phyloP scores from a whole-genome alignment of 306 rosid species.

The Potentilla sterilis region DNA sequence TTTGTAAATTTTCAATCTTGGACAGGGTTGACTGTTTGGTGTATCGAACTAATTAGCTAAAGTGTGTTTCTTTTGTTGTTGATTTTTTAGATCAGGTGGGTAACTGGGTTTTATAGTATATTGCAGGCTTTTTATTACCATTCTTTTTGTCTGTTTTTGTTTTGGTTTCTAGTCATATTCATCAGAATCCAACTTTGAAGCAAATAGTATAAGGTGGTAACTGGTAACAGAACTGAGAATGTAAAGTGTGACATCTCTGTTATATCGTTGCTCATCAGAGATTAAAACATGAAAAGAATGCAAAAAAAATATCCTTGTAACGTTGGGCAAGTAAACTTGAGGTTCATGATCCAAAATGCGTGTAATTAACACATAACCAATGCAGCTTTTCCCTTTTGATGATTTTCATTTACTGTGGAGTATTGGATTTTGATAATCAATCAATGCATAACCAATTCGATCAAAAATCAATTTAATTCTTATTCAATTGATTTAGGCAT shows the following conservation, averaged over 20 bases:
- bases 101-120: neutral
- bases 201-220: neutral
- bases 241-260: neutral
- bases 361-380: neutral
- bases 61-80: neutral
- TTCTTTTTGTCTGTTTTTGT: neutral
- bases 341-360: neutral
- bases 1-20: neutral
- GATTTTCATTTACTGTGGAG: slow-evolving; percentile 1
- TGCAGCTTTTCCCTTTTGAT: neutral
- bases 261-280: too few species aligned
- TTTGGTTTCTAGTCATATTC: neutral
- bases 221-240: neutral
- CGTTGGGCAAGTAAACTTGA: neutral
- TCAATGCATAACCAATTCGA: neutral
- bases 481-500: neutral
- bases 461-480: neutral
- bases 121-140: neutral
- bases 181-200: neutral
- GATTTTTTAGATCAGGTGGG: neutral
- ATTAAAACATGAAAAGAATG: neutral
- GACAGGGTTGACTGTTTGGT: slow-evolving; percentile 6
- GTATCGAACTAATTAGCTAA: neutral
- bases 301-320: neutral
- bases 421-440: neutral